A percentile compares a stretch with the other conserved stretches of the same genome.
Conservation (phyloP, 2,329 filamentous ascomycete species). For the Fusarium staphyleae region DNA sequence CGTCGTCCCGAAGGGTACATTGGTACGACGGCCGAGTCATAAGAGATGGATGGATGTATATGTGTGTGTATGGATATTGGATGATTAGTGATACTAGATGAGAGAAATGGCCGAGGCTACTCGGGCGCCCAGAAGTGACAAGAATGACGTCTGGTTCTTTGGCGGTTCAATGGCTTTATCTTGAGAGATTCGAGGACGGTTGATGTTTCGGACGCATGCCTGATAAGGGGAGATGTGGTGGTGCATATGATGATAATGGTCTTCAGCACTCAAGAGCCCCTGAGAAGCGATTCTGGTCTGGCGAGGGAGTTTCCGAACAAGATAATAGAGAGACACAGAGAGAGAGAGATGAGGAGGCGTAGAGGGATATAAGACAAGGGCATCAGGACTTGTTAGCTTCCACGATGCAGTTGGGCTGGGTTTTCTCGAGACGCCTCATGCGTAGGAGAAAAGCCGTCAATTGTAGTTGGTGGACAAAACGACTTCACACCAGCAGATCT, state of each 20-base stretch:
- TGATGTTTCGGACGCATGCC: conserved; percentile 12
- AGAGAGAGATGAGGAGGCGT: not conserved
- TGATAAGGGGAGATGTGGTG: conserved; percentile 3
- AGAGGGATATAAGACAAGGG: conserved; percentile 1
- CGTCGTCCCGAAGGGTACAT: conserved; percentile 40
- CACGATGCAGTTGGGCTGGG: conserved; percentile 19
- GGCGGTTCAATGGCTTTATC: not conserved
- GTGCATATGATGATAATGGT: not conserved
- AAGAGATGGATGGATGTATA: not conserved
- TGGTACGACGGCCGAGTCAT: conserved; percentile 42
- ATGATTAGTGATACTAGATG: conserved; percentile 6
- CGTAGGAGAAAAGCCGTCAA: conserved; percentile 10
- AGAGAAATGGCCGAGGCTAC: not conserved
- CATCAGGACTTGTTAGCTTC: conserved; percentile 11
- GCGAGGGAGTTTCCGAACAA: not conserved
- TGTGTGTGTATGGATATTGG: conserved; percentile 2
- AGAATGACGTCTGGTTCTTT: conserved; percentile 3
- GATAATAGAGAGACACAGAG: not conserved
- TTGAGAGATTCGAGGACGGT: conserved; percentile 3
- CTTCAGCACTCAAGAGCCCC: not conserved
- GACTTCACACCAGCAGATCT: conserved; percentile 17
- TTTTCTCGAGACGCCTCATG: conserved; percentile 27
- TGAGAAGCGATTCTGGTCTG: not conserved
- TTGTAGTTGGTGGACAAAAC: conserved; percentile 3
- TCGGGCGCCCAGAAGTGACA: not conserved